Evolutionary conservation across 805 yeast species (phyloP).

Genomic region (Starmera quercuum): DNA sequence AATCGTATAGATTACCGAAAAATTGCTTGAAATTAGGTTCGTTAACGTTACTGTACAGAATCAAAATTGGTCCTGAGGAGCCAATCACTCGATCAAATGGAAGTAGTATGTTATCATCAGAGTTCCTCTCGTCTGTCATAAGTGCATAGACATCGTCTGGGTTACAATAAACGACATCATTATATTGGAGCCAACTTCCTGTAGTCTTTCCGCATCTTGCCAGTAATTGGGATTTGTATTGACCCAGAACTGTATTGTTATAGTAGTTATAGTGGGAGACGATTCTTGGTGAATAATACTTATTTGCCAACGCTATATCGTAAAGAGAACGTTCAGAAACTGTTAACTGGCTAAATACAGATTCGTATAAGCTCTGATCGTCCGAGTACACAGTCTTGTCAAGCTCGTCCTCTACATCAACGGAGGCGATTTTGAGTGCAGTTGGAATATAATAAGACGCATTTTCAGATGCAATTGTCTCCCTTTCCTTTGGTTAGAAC

Average conservation of each 20-base stretch:
- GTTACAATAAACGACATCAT: slow-evolving; percentile 51
- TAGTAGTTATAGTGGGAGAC: slow-evolving; percentile 57
- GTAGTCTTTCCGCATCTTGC: slow-evolving; percentile 18
- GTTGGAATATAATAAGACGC: slow-evolving; percentile 9
- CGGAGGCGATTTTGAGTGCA: slow-evolving; percentile 6
- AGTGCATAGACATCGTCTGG: slow-evolving; percentile 75
- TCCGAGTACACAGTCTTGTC: background rate
- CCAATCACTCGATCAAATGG: slow-evolving; percentile 68
- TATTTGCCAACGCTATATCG: slow-evolving; percentile 21
- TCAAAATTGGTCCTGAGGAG: slow-evolving; percentile 39
- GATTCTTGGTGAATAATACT: slow-evolving; percentile 52
- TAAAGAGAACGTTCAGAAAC: slow-evolving; percentile 13
- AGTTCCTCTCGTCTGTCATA: slow-evolving; percentile 36
- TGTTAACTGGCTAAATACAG: slow-evolving; percentile 10
- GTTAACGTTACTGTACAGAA: slow-evolving; percentile 60
- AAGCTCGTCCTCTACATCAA: slow-evolving; percentile 4
- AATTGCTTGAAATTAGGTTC: slow-evolving; percentile 45
- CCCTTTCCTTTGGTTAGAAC: slow-evolving; percentile 6
- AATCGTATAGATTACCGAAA: slow-evolving; percentile 49
- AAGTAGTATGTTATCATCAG: slow-evolving; percentile 14
- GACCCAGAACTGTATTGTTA: slow-evolving; percentile 24
- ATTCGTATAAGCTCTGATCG: slow-evolving; percentile 13
- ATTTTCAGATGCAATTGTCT: slow-evolving; percentile 19
- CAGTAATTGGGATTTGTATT: slow-evolving; percentile 11
- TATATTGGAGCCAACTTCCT: slow-evolving; percentile 42